Percentiles rank a stretch among this genome's conserved stretches.
Conservation (phyloP, 208 protist genomes). For the Trypanosoma lewisi region DNA sequence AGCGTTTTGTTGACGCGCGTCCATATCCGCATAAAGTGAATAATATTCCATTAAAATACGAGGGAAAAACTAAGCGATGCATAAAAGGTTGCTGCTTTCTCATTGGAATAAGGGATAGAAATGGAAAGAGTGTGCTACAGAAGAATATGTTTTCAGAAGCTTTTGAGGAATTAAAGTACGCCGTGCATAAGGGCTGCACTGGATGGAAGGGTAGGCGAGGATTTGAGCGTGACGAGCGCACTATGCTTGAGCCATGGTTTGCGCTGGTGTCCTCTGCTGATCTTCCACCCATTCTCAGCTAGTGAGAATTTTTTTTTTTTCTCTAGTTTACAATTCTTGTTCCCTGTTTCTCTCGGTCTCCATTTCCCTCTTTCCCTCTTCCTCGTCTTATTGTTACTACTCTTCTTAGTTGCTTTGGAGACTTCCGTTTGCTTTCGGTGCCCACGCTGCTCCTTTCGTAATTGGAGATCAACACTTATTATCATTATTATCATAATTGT, state of each 20-base stretch:
- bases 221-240: constrained; percentile 39
- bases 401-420: too few species aligned
- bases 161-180: constrained; percentile 22
- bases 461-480: too few species aligned
- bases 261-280: constrained; percentile 19
- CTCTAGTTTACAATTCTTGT: neutral
- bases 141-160: constrained; percentile 25
- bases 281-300: neutral
- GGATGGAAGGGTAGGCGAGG: neutral
- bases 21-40: constrained; percentile 41
- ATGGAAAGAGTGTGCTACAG: neutral
- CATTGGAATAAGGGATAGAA: constrained; percentile 22
- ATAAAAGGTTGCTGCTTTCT: constrained; percentile 12
- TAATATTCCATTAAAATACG: constrained; percentile 5
- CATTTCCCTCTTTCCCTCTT: neutral
- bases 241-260: constrained; percentile 46
- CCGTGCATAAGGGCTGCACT: constrained; percentile 24
- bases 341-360: neutral
- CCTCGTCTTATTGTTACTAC: neutral
- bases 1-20: constrained; percentile 63
- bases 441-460: too few species aligned
- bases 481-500: too few species aligned
- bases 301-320: neutral
- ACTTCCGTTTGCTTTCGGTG: too few species aligned
- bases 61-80: neutral